These are phyloP conservation scores for Taiozyma onychis DNA, from an alignment of 1,139 yeast species.

Conservation along the genomic window DNA sequence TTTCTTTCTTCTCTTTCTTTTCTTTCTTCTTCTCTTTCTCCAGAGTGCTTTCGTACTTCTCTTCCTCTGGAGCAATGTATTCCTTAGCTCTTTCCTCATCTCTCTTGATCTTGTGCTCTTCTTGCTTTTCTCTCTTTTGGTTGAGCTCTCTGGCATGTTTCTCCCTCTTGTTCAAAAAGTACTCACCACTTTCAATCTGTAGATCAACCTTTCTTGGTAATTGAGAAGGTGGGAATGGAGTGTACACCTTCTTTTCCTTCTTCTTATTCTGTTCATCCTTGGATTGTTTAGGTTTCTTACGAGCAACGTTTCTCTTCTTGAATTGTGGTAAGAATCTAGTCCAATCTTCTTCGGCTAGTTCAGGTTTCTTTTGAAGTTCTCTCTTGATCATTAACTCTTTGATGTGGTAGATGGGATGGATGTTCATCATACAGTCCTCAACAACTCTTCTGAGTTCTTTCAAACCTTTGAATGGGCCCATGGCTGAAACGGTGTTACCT, in stretches of 20 bases:
- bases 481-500: conserved; percentile 94
- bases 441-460: conserved; percentile 91
- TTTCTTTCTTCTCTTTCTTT: conserved; percentile 40
- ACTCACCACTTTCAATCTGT: conserved; percentile 98
- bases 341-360: conserved; percentile 95
- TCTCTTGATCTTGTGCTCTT: conserved; percentile 58
- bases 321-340: conserved; percentile 93
- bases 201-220: conserved; percentile 95
- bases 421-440: conserved; percentile 94
- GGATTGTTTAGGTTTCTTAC: conserved; percentile 75
- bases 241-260: conserved; percentile 80
- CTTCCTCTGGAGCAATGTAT: conserved; percentile 82
- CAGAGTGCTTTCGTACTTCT: conserved; percentile 32
- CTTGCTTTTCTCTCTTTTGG: conserved; percentile 76
- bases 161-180: conserved; percentile 83
- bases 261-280: conserved; percentile 37
- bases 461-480: conserved; percentile 95
- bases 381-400: conserved; percentile 97
- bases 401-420: conserved; percentile 95
- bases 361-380: conserved; percentile 92
- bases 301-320: conserved; percentile 92
- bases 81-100: conserved; percentile 72
- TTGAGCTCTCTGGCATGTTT: conserved; percentile 67
- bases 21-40: conserved; percentile 19
- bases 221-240: conserved; percentile 99